Percentiles rank a stretch among this genome's conserved stretches.
These are phyloP conservation scores for Jaminaea rosea DNA, from an alignment of 1,284 basidiomycete species.

Conservation along the genomic window DNA sequence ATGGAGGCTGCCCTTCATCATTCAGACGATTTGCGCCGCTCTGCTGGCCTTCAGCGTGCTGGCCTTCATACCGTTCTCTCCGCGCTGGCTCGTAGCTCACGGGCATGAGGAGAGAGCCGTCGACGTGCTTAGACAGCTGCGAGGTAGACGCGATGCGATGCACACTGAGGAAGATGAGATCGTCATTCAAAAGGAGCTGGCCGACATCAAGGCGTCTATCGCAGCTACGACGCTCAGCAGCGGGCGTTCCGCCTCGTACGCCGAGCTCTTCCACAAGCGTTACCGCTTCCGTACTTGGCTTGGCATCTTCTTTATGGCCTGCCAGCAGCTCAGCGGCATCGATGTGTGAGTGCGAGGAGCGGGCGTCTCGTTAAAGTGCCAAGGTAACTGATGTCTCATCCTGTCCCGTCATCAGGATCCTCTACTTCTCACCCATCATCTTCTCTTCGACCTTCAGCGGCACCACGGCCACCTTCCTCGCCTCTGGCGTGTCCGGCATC, in stretches of 20 bases:
- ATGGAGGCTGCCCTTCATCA: slow-evolving; percentile 5
- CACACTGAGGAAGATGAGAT: neutral
- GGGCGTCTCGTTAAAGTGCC: too few relatives aligned
- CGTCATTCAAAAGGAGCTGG: neutral
- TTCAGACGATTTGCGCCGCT: neutral
- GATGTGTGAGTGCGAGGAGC: too few relatives aligned
- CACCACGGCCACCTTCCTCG: slow-evolving; percentile 3
- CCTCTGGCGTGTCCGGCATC: slow-evolving; percentile 8
- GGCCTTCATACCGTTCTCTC: slow-evolving; percentile 3
- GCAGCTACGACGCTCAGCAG: neutral
- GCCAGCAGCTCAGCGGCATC: slow-evolving; percentile 4
- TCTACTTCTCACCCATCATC: slow-evolving; percentile 6
- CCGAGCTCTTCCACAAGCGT: slow-evolving; percentile 3
- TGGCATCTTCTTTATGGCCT: slow-evolving; percentile 6
- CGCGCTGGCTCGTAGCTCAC: slow-evolving; percentile 4
- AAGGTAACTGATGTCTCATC: too few relatives aligned
- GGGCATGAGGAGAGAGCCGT: slow-evolving; percentile 1
- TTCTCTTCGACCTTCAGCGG: slow-evolving; percentile 1
- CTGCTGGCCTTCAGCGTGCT: neutral
- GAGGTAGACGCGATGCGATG: too few relatives aligned
- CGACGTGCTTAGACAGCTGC: neutral
- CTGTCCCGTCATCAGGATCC: too few relatives aligned
- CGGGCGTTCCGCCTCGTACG: neutral
- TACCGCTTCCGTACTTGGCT: neutral
- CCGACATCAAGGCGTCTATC: neutral